These are phyloP conservation scores for Gigaspora rosea DNA, from an alignment of 192 early-diverging fungal genomes.

Conservation along the genomic window DNA sequence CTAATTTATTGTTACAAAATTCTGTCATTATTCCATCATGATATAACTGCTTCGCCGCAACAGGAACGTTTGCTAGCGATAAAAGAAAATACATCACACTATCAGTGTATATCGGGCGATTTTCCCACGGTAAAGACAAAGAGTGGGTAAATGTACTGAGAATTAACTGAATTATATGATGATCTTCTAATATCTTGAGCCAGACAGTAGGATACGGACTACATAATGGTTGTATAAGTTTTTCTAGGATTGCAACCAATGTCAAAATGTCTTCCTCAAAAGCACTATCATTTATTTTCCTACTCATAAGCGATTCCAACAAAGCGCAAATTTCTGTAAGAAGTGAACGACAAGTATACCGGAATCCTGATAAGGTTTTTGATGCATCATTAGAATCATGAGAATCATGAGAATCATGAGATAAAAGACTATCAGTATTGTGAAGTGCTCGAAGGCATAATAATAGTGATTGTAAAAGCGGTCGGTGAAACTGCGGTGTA, in stretches of 20 bases:
- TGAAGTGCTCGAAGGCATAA: slow-evolving; percentile 38
- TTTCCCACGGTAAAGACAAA: slow-evolving; percentile 8
- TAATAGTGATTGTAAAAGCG: slow-evolving; percentile 40
- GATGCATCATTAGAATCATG: too few species aligned
- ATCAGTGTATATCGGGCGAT: slow-evolving; percentile 16
- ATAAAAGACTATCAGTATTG: neutral
- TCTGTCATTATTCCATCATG: neutral
- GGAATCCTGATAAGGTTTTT: neutral
- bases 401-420: neutral
- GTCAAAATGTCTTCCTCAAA: slow-evolving; percentile 22
- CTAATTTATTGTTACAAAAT: slow-evolving; percentile 15
- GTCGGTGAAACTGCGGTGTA: slow-evolving; percentile 34
- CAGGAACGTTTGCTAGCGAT: slow-evolving; percentile 14
- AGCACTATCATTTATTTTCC: neutral
- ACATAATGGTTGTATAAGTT: slow-evolving; percentile 22
- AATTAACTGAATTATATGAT: slow-evolving; percentile 14
- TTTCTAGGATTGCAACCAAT: slow-evolving; percentile 3
- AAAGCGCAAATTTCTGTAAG: slow-evolving; percentile 13
- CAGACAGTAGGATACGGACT: slow-evolving; percentile 17
- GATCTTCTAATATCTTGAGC: slow-evolving; percentile 9
- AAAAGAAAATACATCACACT: slow-evolving; percentile 20
- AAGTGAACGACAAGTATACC: slow-evolving; percentile 11
- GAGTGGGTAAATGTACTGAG: slow-evolving; percentile 22
- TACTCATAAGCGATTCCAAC: neutral
- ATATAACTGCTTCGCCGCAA: slow-evolving; percentile 7